A percentile compares a stretch with the other conserved stretches of the same genome.
phyloP scores from a whole-genome alignment of 2,329 filamentous ascomycete species.

The Aspergillus pseudoterreus region DNA sequence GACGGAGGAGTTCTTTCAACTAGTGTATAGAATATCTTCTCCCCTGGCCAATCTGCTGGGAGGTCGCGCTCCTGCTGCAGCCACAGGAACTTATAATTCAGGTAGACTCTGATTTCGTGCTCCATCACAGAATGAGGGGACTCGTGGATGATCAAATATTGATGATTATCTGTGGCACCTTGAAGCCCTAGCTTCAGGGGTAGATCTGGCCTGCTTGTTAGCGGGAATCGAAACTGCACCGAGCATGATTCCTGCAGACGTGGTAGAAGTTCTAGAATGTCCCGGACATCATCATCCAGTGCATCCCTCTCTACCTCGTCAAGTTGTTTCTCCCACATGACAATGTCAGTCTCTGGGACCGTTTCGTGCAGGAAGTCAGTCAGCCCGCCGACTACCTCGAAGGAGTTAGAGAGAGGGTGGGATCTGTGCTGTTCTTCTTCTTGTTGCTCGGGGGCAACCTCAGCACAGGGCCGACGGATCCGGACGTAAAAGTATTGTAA shows the following conservation, averaged over 20 bases:
- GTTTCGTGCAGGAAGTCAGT: too few species aligned
- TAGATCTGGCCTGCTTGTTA: slow-evolving; percentile 29
- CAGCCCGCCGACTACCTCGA: too few species aligned
- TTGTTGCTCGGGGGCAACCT: too few species aligned
- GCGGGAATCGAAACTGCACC: slow-evolving; percentile 19
- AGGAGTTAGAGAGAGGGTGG: too few species aligned
- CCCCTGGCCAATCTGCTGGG: slow-evolving; percentile 11
- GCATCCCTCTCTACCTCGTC: too few species aligned
- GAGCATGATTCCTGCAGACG: slow-evolving; percentile 7
- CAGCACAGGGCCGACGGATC: too few species aligned
- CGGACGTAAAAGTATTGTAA: too few species aligned
- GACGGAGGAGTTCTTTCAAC: slow-evolving; percentile 11
- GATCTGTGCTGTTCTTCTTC: too few species aligned
- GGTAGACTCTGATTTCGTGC: slow-evolving; percentile 21
- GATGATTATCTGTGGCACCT: slow-evolving; percentile 12
- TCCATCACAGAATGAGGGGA: slow-evolving; percentile 16
- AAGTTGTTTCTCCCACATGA: too few species aligned
- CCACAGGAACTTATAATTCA: slow-evolving; percentile 13
- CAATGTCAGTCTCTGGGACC: too few species aligned
- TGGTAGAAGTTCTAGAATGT: slow-evolving; percentile 18
- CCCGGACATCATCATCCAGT: slow-evolving; percentile 16
- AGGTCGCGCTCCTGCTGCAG: slow-evolving; percentile 11
- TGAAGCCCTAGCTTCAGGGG: slow-evolving; percentile 21
- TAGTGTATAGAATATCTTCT: slow-evolving; percentile 1
- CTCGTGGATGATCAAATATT: slow-evolving; percentile 23